Percentiles rank a stretch among this genome's conserved stretches.
These are phyloP conservation scores for Fusarium austroafricanum DNA, from an alignment of 2,329 filamentous ascomycete species.

Conservation along the genomic window DNA sequence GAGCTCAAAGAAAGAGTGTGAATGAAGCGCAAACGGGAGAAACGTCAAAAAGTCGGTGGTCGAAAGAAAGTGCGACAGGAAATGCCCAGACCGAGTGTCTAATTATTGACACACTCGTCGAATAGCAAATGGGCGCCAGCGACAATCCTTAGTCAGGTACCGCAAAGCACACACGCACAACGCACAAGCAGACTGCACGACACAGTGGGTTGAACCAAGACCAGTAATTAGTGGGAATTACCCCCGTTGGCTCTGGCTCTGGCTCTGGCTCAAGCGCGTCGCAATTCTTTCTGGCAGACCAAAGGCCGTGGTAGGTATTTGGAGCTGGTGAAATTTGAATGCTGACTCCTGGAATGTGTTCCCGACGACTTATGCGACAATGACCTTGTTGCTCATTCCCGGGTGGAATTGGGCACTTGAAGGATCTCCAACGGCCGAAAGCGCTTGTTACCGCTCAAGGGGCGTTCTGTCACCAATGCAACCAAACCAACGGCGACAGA, in stretches of 20 bases:
- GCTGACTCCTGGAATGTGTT: slow-evolving; percentile 40
- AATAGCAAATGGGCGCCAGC: slow-evolving; percentile 16
- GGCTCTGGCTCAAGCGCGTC: slow-evolving; percentile 18
- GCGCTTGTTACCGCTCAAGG: slow-evolving; percentile 7
- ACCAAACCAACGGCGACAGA: slow-evolving; percentile 31
- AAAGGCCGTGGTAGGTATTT: slow-evolving; percentile 18
- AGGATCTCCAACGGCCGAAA: slow-evolving; percentile 31
- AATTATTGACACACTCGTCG: slow-evolving; percentile 36
- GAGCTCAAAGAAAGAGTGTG: slow-evolving; percentile 25
- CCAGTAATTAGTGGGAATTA: slow-evolving; percentile 34
- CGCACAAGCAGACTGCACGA: slow-evolving; percentile 33
- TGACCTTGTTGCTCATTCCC: slow-evolving; percentile 44
- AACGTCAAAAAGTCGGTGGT: slow-evolving; percentile 24
- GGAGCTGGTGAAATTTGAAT: slow-evolving; percentile 8
- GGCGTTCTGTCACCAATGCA: slow-evolving; percentile 33
- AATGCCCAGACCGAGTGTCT: slow-evolving; percentile 37
- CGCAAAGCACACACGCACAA: slow-evolving; percentile 21
- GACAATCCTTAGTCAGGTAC: slow-evolving; percentile 31
- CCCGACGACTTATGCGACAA: slow-evolving; percentile 38
- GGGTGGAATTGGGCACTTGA: slow-evolving; percentile 26
- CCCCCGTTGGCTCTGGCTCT: slow-evolving; percentile 28
- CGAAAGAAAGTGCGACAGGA: slow-evolving; percentile 22
- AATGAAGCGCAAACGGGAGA: slow-evolving; percentile 6
- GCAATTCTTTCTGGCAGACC: slow-evolving; percentile 18
- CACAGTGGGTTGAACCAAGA: slow-evolving; percentile 29